Evolutionary conservation across 1,139 yeast species (phyloP).

Genomic region (Debaryomycetaceae sp.): DNA sequence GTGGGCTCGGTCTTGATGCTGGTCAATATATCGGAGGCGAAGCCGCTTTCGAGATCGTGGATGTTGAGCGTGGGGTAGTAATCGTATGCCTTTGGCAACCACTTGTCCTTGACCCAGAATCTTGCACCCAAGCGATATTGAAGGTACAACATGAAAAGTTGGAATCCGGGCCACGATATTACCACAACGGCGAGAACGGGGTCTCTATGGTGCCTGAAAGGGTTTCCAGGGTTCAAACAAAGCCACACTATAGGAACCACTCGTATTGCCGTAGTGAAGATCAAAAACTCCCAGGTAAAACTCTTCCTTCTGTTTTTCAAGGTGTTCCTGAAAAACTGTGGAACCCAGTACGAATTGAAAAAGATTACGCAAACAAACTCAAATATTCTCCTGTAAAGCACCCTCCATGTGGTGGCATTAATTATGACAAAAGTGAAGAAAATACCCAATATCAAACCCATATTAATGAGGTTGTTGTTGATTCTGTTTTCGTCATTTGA

Average conservation of each 20-base stretch:
- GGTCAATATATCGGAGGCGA: conserved; percentile 34
- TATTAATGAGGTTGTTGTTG: conserved; percentile 57
- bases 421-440: conserved; percentile 55
- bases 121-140: conserved; percentile 76
- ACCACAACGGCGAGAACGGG: conserved; percentile 43
- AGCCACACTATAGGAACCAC: conserved; percentile 64
- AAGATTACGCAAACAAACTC: conserved; percentile 53
- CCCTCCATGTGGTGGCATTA: conserved; percentile 65
- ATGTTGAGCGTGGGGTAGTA: conserved; percentile 67
- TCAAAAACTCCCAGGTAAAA: conserved; percentile 65
- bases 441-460: conserved; percentile 60
- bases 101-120: conserved; percentile 73
- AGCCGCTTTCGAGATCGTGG: conserved; percentile 61
- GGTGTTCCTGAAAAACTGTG: conserved; percentile 80
- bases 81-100: conserved; percentile 76
- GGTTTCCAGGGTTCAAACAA: conserved; percentile 39
- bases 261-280: conserved; percentile 64
- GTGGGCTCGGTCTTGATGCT: conserved; percentile 17
- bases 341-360: conserved; percentile 81
- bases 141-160: conserved; percentile 50
- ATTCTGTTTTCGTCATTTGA: conserved; percentile 51
- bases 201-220: conserved; percentile 55
- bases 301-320: conserved; percentile 67
- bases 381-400: conserved; percentile 47
- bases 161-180: conserved; percentile 53